Evolutionary conservation across 352 stramenopile genomes (phyloP).

Genomic region (Globisporangium carolinianum): DNA sequence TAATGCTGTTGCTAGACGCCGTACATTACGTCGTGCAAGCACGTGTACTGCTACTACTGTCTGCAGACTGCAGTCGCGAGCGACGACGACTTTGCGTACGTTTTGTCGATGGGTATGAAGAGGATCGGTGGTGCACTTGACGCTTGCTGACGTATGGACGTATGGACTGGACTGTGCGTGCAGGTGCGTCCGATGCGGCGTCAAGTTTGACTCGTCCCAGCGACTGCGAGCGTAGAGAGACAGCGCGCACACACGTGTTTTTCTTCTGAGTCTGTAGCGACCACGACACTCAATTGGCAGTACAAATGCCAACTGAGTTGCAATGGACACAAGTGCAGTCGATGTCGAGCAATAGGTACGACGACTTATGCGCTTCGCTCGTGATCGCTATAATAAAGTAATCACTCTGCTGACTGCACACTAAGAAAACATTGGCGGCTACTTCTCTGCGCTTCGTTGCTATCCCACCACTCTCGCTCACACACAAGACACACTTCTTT

Average conservation of each 20-base stretch:
- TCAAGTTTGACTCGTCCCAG: constrained; percentile 62
- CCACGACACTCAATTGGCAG: not conserved
- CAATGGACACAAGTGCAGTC: too few relatives aligned
- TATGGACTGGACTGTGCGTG: too few relatives aligned
- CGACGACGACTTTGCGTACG: constrained; percentile 68
- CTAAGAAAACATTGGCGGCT: too few relatives aligned
- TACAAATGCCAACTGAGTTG: too few relatives aligned
- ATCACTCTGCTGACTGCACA: too few relatives aligned
- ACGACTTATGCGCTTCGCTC: too few relatives aligned
- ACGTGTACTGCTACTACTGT: constrained; percentile 86
- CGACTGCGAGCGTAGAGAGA: constrained; percentile 29
- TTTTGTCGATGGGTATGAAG: not conserved
- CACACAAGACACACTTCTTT: constrained; percentile 19
- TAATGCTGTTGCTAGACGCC: constrained; percentile 36
- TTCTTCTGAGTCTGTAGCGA: not conserved
- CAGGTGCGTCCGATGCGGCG: constrained; percentile 57
- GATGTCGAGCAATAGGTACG: too few relatives aligned
- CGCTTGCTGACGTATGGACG: not conserved
- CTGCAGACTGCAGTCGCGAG: constrained; percentile 64
- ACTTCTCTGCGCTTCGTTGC: too few relatives aligned
- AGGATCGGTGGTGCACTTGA: too few relatives aligned
- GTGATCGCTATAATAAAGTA: too few relatives aligned
- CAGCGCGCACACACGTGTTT: not conserved
- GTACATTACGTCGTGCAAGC: constrained; percentile 85
- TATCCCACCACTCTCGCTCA: too few relatives aligned